These are phyloP conservation scores for Obba rivulosa DNA, from an alignment of 768 basidiomycete genomes.

Conservation along the genomic window DNA sequence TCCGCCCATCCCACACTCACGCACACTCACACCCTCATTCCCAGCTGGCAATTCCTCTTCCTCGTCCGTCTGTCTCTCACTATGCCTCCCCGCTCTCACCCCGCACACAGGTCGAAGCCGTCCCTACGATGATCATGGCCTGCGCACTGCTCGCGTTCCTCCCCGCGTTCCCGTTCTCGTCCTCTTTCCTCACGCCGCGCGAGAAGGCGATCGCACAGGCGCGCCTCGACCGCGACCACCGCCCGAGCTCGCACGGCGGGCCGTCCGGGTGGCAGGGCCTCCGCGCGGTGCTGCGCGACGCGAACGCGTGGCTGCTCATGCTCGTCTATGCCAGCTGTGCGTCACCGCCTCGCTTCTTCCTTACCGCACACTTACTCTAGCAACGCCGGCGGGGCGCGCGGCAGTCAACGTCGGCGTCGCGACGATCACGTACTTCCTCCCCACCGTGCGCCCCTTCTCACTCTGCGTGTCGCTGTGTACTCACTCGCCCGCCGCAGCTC, in stretches of 20 bases:
- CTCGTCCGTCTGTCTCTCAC: constrained; percentile 28
- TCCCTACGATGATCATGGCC: constrained; percentile 52
- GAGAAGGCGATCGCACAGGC: constrained; percentile 53
- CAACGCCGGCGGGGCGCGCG: not conserved
- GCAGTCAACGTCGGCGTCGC: constrained; percentile 53
- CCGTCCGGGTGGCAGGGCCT: constrained; percentile 53
- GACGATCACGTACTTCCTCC: constrained; percentile 52
- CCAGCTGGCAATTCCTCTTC: constrained; percentile 57
- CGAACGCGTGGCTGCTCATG: constrained; percentile 50
- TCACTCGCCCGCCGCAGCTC: constrained; percentile 26
- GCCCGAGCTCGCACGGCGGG: constrained; percentile 52
- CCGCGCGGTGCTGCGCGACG: constrained; percentile 44
- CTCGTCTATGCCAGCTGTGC: constrained; percentile 47
- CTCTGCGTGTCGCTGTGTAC: not conserved
- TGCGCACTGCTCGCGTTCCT: constrained; percentile 42
- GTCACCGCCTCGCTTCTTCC: constrained; percentile 9
- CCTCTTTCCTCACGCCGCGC: constrained; percentile 45
- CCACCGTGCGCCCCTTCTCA: constrained; percentile 33
- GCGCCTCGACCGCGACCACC: constrained; percentile 50
- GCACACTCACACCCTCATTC: not conserved
- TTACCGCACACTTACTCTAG: not conserved
- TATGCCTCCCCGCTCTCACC: not conserved
- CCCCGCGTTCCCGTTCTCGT: constrained; percentile 52
- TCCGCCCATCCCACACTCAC: not conserved
- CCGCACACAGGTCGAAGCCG: constrained; percentile 42